Evolutionary conservation across 2,329 filamentous ascomycete species (phyloP).

Genomic region (Plenodomus tracheiphilus): DNA sequence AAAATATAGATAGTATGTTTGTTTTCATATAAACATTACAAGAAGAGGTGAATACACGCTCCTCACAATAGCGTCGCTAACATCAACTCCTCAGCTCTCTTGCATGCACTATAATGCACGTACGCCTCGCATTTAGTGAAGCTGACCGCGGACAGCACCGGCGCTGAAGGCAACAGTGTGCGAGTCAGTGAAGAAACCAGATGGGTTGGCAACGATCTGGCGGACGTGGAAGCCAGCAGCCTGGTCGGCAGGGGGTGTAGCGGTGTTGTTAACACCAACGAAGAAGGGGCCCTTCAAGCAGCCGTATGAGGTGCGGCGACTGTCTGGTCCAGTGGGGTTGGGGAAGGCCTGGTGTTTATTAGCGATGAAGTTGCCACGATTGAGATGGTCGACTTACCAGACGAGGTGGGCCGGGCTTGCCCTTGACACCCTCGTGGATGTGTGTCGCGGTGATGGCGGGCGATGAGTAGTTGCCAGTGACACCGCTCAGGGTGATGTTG

Average conservation of each 20-base stretch:
- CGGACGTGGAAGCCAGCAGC: conserved; percentile 54
- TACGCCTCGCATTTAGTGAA: conserved; percentile 6
- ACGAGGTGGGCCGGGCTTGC: conserved; percentile 55
- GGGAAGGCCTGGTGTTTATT: conserved; percentile 16
- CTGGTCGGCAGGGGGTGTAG: conserved; percentile 47
- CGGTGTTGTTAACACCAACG: conserved; percentile 36
- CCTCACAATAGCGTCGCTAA: background rate
- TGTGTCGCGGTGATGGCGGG: conserved; percentile 58
- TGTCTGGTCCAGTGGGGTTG: conserved; percentile 44
- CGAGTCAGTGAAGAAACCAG: conserved; percentile 57
- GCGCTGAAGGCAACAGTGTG: conserved; percentile 55
- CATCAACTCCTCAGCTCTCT: too few relatives aligned
- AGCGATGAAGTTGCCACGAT: background rate
- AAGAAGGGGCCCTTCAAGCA: conserved; percentile 36
- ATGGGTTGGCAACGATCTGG: conserved; percentile 57
- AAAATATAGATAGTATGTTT: background rate
- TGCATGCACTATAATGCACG: too few relatives aligned
- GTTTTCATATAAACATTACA: background rate
- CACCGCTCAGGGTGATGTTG: conserved; percentile 56
- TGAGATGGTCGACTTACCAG: conserved; percentile 36
- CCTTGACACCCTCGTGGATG: conserved; percentile 55
- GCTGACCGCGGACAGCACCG: conserved; percentile 58
- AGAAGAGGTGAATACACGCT: background rate
- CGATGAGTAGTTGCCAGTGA: conserved; percentile 56
- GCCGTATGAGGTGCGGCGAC: conserved; percentile 25